These are phyloP conservation scores for Lepiota subincarnata DNA, from an alignment of 768 basidiomycete genomes.

Conservation along the genomic window DNA sequence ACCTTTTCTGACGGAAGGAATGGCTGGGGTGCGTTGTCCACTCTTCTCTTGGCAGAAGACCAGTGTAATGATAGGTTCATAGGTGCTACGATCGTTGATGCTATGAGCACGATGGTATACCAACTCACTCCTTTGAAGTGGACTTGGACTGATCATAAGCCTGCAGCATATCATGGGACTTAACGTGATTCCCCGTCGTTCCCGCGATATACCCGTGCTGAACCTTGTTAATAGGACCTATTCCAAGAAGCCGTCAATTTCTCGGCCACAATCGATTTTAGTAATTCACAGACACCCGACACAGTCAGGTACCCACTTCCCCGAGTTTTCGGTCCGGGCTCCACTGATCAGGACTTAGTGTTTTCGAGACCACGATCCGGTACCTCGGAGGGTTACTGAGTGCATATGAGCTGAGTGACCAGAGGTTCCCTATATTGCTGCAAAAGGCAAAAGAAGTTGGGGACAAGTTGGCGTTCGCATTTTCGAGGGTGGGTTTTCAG, in stretches of 20 bases:
- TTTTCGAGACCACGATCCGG: conserved; percentile 78
- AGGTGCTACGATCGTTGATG: conserved; percentile 67
- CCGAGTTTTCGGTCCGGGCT: neutral
- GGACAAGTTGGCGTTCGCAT: conserved; percentile 60
- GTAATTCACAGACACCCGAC: conserved; percentile 35
- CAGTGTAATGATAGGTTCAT: conserved; percentile 21
- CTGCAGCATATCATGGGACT: conserved; percentile 56
- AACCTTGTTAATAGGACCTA: conserved; percentile 32
- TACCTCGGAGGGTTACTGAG: conserved; percentile 63
- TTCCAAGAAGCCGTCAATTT: conserved; percentile 55
- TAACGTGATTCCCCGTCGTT: conserved; percentile 24
- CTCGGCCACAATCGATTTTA: conserved; percentile 52
- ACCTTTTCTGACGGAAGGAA: conserved; percentile 27
- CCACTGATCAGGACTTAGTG: conserved; percentile 25
- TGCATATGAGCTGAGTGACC: conserved; percentile 62
- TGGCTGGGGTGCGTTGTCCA: conserved; percentile 37
- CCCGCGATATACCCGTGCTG: neutral
- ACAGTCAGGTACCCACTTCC: conserved; percentile 30
- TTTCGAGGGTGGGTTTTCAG: conserved; percentile 44
- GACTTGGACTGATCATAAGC: neutral
- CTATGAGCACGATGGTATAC: conserved; percentile 55
- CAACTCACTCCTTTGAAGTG: neutral
- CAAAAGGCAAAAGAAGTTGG: conserved; percentile 60
- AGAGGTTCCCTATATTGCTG: conserved; percentile 45
- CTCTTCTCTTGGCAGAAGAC: neutral